A percentile compares a stretch with the other conserved stretches of the same genome.
These are phyloP conservation scores for Apophysomyces variabilis DNA, from an alignment of 371 early-diverging fungal species.

Conservation along the genomic window DNA sequence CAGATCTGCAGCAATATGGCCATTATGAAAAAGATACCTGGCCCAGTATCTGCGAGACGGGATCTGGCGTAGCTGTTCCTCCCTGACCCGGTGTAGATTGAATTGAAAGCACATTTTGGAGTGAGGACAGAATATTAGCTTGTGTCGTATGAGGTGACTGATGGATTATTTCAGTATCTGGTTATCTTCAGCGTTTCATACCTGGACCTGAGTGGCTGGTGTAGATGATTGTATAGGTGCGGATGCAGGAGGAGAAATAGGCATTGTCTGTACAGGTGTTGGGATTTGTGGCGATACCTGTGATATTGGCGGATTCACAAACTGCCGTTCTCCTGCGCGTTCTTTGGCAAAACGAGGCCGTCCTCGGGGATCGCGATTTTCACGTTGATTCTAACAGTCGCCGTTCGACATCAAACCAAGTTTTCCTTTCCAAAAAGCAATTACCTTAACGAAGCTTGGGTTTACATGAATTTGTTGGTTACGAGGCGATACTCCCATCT, in stretches of 20 bases:
- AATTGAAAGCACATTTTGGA: slow-evolving; percentile 32
- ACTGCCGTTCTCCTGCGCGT: neutral
- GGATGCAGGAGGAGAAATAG: neutral
- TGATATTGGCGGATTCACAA: neutral
- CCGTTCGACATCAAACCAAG: neutral
- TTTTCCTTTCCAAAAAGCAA: slow-evolving; percentile 11
- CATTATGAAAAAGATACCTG: slow-evolving; percentile 31
- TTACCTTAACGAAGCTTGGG: slow-evolving; percentile 66
- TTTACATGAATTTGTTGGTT: slow-evolving; percentile 62
- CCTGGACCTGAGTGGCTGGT: neutral
- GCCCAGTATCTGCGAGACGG: slow-evolving; percentile 33
- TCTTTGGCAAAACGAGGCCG: slow-evolving; percentile 18
- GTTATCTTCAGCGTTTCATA: neutral
- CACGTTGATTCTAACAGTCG: slow-evolving; percentile 4
- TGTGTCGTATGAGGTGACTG: slow-evolving; percentile 17
- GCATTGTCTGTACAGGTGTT: neutral
- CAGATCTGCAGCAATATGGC: neutral
- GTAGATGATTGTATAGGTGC: slow-evolving; percentile 3
- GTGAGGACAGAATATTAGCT: slow-evolving; percentile 25
- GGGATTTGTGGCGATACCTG: neutral
- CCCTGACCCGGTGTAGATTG: slow-evolving; percentile 10
- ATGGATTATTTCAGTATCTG: slow-evolving; percentile 8
- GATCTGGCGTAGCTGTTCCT: slow-evolving; percentile 17
- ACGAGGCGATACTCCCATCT: slow-evolving; percentile 14
- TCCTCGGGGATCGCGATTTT: slow-evolving; percentile 31